Percentiles rank a stretch among this genome's conserved stretches.
Conservation (phyloP, 495 filamentous ascomycete species). For the Neurospora tetraspora region DNA sequence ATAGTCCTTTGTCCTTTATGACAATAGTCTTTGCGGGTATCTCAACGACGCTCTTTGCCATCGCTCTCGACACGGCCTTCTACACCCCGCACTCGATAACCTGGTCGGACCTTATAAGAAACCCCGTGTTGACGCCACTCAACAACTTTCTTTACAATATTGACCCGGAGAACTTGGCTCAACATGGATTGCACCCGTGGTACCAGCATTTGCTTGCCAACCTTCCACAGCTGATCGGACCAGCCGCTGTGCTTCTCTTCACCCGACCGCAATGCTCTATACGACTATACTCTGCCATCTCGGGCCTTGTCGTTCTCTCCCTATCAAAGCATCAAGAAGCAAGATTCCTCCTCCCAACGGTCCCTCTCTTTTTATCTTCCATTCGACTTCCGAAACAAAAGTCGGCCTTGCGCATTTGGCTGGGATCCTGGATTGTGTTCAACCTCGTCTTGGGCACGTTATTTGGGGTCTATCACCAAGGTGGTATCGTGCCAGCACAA, state of each 20-base stretch:
- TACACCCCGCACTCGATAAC: slow-evolving; percentile 52
- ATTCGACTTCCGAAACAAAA: slow-evolving; percentile 56
- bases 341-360: slow-evolving; percentile 77
- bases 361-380: slow-evolving; percentile 83
- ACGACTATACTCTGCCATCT: slow-evolving; percentile 66
- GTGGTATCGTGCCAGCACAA: slow-evolving; percentile 79
- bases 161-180: slow-evolving; percentile 62
- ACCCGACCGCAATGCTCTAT: slow-evolving; percentile 45
- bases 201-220: slow-evolving; percentile 85
- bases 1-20: slow-evolving; percentile 59
- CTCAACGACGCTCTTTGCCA: slow-evolving; percentile 56
- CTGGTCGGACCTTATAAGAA: slow-evolving; percentile 41
- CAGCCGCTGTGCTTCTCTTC: slow-evolving; percentile 62
- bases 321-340: slow-evolving; percentile 90
- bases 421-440: slow-evolving; percentile 68
- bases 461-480: slow-evolving; percentile 93
- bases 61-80: slow-evolving; percentile 74
- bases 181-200: slow-evolving; percentile 84
- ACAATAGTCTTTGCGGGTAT: slow-evolving; percentile 49
- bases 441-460: slow-evolving; percentile 68
- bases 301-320: slow-evolving; percentile 69
- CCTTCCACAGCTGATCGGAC: slow-evolving; percentile 83
- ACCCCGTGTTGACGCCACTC: slow-evolving; percentile 74
- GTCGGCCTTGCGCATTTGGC: slow-evolving; percentile 43
- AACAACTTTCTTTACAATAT: slow-evolving; percentile 91